Evolutionary conservation across 2,329 filamentous ascomycete species (phyloP), one percentile per base, ranked within the genome.

Genomic region (Exserohilum turcica): DNA sequence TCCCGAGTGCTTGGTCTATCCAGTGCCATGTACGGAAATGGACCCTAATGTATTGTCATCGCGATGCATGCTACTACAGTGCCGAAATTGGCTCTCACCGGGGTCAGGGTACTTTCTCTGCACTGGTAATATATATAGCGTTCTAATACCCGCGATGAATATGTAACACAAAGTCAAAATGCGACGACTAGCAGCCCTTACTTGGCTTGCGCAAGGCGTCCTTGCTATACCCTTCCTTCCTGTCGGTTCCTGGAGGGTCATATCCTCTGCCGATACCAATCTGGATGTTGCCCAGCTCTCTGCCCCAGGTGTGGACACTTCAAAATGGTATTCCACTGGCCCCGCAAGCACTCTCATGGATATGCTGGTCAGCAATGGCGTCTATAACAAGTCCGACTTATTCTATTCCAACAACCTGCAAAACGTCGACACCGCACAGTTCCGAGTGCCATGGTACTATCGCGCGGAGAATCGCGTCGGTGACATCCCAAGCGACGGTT

Each of bases 401-500:
- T 87, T 86, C 70, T 85, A 79, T 66, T 86, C 82, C 0, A 72
- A 81, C 19, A 80, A 81, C 53, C 71, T 84, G 32, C 59, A 76
- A 8, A 60, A 68, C 12, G 64, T 85, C 31, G 76, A 84, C 44
- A 61, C 70, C 12, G 68, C 72, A 2, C 77, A 77, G 37, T 87
- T 86, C 52, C 66, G 73, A 0, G 77, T 80, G 0, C 82, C 84
- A 0, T 87, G 84, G 84, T 65, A 86, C 19, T 87, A 86, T 59
- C 78, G 84, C 10, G 73, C 80, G 33, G 81, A 86, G 52, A 82
- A 85, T 48, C 52, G 57, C 0, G 59, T 85, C 1, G 15, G 24
- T 15, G 12, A 38, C 9, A 27, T 10, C 9, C 46, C 43, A 6
- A 37, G 45, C 5, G 70, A 68, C 1, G 69, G 77, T 29, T 79